These are phyloP conservation scores for Scenedesmus sp. DNA, from an alignment of 163 green algal species.

Conservation along the genomic window DNA sequence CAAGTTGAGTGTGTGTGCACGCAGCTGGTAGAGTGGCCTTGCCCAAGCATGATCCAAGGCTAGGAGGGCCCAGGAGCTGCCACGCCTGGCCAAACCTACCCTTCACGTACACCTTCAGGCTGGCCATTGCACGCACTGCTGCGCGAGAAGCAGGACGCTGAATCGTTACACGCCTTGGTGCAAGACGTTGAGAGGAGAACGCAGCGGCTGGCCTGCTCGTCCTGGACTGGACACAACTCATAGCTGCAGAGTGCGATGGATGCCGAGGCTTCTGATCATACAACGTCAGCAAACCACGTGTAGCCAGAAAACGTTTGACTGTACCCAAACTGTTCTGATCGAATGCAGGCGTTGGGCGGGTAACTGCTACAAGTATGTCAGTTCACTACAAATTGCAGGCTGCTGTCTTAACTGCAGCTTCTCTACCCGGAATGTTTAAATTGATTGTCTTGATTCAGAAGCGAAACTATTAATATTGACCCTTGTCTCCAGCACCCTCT, in stretches of 20 bases:
- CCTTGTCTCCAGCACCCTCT: too few relatives aligned
- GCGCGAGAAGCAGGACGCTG: not conserved
- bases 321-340: too few relatives aligned
- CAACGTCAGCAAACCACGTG: not conserved
- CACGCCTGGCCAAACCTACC: not conserved
- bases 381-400: too few relatives aligned
- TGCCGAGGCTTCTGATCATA: not conserved
- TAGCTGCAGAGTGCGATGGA: not conserved
- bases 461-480: too few relatives aligned
- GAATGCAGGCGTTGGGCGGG: too few relatives aligned
- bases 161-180: not conserved
- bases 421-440: too few relatives aligned
- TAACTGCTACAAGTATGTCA: too few relatives aligned
- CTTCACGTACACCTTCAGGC: conserved; percentile 46
- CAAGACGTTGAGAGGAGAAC: not conserved
- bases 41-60: not conserved
- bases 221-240: not conserved
- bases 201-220: not conserved
- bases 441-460: too few relatives aligned
- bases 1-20: too few relatives aligned
- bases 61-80: not conserved
- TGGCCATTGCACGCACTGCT: conserved; percentile 30
- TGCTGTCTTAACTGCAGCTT: too few relatives aligned
- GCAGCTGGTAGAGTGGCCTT: too few relatives aligned
- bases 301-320: too few relatives aligned